A percentile compares a stretch with the other conserved stretches of the same genome.
These are phyloP conservation scores for Parastagonospora nodorum DNA, from an alignment of 2,329 filamentous ascomycete species.

Conservation along the genomic window DNA sequence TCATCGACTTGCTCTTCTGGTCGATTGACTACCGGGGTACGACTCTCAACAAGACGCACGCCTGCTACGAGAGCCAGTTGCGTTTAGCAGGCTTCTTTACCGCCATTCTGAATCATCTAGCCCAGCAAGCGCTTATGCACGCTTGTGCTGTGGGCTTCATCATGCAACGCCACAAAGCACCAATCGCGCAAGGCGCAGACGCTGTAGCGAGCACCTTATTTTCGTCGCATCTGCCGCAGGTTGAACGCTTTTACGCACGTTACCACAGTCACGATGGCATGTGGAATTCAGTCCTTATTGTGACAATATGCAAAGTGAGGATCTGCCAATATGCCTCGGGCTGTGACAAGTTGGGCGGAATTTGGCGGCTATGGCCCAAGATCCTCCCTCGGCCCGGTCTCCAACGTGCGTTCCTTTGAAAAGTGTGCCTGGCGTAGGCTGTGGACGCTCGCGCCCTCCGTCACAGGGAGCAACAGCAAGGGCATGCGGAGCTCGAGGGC, in stretches of 20 bases:
- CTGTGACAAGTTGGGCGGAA: slow-evolving; percentile 10
- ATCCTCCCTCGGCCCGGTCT: slow-evolving; percentile 35
- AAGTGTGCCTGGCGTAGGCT: slow-evolving; percentile 27
- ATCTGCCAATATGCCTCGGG: slow-evolving; percentile 15
- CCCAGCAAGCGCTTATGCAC: slow-evolving; percentile 44
- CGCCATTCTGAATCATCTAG: slow-evolving; percentile 47
- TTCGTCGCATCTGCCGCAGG: slow-evolving; percentile 25
- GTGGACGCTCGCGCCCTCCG: slow-evolving; percentile 7
- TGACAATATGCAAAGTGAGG: slow-evolving; percentile 13
- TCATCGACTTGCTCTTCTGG: slow-evolving; percentile 18
- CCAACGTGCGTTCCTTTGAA: slow-evolving; percentile 15
- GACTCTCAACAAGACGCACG: slow-evolving; percentile 41
- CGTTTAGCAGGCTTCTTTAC: slow-evolving; percentile 39
- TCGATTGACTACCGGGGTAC: slow-evolving; percentile 22
- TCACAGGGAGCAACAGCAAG: slow-evolving; percentile 18
- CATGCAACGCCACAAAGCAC: slow-evolving; percentile 32
- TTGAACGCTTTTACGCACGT: slow-evolving; percentile 7
- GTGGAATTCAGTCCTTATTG: slow-evolving; percentile 21
- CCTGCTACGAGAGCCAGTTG: slow-evolving; percentile 25
- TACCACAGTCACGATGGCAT: slow-evolving; percentile 28
- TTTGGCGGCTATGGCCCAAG: slow-evolving; percentile 25
- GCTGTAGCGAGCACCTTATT: slow-evolving; percentile 15
- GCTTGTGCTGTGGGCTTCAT: slow-evolving; percentile 31
- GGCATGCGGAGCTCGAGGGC: slow-evolving; percentile 17
- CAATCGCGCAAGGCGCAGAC: slow-evolving; percentile 32